Evolutionary conservation across 116 monocot species (phyloP).

Genomic region (Dioscorea cayenensis): DNA sequence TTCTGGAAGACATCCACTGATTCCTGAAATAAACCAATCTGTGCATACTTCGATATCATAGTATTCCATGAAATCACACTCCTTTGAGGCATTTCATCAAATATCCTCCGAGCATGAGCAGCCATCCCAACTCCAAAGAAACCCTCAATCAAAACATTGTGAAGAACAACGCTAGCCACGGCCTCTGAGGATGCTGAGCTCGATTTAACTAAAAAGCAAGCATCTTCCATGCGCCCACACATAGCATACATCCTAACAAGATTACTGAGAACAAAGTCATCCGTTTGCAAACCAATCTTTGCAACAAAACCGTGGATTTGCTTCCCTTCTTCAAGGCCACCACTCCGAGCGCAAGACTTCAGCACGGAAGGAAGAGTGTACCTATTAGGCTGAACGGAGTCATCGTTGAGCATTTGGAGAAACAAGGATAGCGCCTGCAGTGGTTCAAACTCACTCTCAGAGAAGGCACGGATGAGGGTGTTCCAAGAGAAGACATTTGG

Average conservation of each 20-base stretch:
- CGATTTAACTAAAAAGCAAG: conserved; percentile 22
- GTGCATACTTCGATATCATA: conserved; percentile 50
- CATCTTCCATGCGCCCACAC: conserved; percentile 47
- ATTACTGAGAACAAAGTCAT: conserved; percentile 64
- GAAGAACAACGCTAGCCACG: conserved; percentile 38
- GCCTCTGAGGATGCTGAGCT: background rate
- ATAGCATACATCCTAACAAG: conserved; percentile 58
- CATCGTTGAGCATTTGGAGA: conserved; percentile 23
- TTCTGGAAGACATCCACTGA: conserved; percentile 42
- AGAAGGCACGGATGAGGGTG: conserved; percentile 60
- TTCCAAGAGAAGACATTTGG: conserved; percentile 82
- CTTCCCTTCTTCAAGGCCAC: conserved; percentile 37
- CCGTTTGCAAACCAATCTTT: conserved; percentile 31
- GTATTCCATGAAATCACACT: conserved; percentile 79
- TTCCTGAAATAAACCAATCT: conserved; percentile 50
- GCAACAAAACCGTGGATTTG: conserved; percentile 49
- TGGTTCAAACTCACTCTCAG: conserved; percentile 35
- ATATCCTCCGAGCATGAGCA: conserved; percentile 26
- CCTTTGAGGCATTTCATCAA: conserved; percentile 45
- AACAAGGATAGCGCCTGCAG: conserved; percentile 27
- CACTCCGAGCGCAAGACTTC: conserved; percentile 46
- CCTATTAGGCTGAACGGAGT: conserved; percentile 26
- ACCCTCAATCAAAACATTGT: conserved; percentile 64
- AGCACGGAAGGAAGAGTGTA: conserved; percentile 60
- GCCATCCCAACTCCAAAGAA: conserved; percentile 45